These are phyloP conservation scores for Pseudogymnoascus sp. DNA, from an alignment of 2,329 filamentous ascomycete genomes.

Conservation along the genomic window DNA sequence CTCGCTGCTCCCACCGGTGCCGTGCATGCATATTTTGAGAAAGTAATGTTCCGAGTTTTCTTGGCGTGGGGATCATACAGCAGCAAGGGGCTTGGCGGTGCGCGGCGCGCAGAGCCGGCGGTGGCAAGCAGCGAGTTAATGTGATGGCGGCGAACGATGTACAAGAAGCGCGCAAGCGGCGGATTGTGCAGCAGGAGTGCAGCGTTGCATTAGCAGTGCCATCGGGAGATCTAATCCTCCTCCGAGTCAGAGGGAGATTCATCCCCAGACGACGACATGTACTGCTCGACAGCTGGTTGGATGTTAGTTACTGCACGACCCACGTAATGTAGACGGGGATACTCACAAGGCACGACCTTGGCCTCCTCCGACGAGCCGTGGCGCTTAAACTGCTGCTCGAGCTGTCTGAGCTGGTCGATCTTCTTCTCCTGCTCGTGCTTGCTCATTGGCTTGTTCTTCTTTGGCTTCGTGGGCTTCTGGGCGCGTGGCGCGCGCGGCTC, in stretches of 20 bases:
- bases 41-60: not conserved
- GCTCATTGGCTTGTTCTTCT: constrained; percentile 68
- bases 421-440: constrained; percentile 61
- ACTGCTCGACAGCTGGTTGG: constrained; percentile 24
- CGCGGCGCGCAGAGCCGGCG: not conserved
- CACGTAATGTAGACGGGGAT: not conserved
- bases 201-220: not conserved
- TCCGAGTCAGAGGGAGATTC: constrained; percentile 45
- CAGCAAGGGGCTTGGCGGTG: not conserved
- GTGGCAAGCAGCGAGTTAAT: not conserved
- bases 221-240: constrained; percentile 29
- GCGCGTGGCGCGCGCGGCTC: constrained; percentile 25
- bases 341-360: constrained; percentile 26
- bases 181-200: not conserved
- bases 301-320: constrained; percentile 12
- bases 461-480: constrained; percentile 33
- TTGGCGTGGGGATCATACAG: not conserved
- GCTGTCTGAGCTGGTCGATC: constrained; percentile 53
- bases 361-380: constrained; percentile 33
- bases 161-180: constrained; percentile 1
- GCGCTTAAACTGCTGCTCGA: constrained; percentile 40
- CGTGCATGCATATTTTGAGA: not conserved
- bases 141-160: constrained; percentile 1
- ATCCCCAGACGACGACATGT: constrained; percentile 42
- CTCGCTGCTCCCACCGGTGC: not conserved